Percentiles rank a stretch among this genome's conserved stretches.
phyloP scores from a whole-genome alignment of 208 protist species.

The Crithidia brevicula region DNA sequence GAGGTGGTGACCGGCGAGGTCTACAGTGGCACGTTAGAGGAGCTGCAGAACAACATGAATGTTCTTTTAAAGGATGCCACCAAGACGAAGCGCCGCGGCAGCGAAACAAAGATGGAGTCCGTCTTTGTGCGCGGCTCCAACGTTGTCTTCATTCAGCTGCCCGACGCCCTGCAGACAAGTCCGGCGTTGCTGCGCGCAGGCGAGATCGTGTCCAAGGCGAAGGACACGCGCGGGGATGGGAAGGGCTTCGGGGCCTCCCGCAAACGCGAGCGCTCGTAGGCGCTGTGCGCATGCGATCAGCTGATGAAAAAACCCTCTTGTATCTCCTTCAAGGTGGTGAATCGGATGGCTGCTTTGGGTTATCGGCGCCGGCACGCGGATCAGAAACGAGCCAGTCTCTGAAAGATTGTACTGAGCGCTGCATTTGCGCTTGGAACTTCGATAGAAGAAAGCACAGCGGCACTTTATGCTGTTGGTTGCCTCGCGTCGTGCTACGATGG shows the following conservation, averaged over 20 bases:
- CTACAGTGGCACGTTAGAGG: conserved; percentile 85
- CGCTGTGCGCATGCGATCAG: conserved; percentile 1
- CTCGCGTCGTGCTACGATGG: no score
- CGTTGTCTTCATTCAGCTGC: conserved; percentile 93
- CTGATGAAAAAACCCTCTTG: no score
- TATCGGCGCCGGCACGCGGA: no score
- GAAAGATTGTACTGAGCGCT: no score
- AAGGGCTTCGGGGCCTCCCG: conserved; percentile 78
- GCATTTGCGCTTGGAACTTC: no score
- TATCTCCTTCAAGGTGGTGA: no score
- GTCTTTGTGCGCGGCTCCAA: conserved; percentile 91
- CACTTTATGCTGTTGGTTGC: no score
- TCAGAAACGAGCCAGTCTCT: no score
- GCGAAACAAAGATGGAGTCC: conserved; percentile 58
- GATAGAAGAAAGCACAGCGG: no score
- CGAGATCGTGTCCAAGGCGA: conserved; percentile 53
- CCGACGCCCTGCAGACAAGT: conserved; percentile 83
- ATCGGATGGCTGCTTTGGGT: no score
- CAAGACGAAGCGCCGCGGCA: conserved; percentile 74
- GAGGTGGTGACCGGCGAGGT: conserved; percentile 93
- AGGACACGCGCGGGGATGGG: conserved; percentile 77
- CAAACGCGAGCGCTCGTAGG: conserved; percentile 35
- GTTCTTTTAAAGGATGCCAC: conserved; percentile 81
- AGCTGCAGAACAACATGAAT: conserved; percentile 94
- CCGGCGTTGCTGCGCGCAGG: conserved; percentile 74